Evolutionary conservation across 2,329 filamentous ascomycete genomes (phyloP).

Genomic region (Aspergillus piperis): DNA sequence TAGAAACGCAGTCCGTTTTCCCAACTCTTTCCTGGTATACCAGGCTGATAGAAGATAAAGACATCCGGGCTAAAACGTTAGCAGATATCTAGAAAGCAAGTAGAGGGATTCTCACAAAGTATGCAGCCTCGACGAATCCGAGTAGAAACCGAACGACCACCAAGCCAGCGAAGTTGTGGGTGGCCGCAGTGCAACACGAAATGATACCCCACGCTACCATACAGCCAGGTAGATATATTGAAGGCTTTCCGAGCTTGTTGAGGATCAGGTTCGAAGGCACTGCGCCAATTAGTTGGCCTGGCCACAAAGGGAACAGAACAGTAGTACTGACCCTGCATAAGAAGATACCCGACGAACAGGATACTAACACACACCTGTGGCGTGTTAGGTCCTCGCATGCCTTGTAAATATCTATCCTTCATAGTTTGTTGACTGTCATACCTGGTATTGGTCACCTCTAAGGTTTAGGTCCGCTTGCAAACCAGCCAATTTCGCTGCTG

Average conservation of each 20-base stretch:
- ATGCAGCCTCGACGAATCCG: conserved; percentile 43
- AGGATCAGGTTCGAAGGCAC: conserved; percentile 52
- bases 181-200: conserved; percentile 57
- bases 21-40: conserved; percentile 51
- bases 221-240: conserved; percentile 47
- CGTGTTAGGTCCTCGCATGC: conserved; percentile 19
- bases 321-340: conserved; percentile 36
- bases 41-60: conserved; percentile 48
- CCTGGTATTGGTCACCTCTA: conserved; percentile 12
- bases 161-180: conserved; percentile 38
- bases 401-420: not conserved
- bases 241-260: conserved; percentile 48
- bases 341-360: conserved; percentile 50
- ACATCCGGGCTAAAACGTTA: conserved; percentile 30
- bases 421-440: not conserved
- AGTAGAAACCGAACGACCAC: conserved; percentile 42
- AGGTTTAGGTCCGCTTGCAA: conserved; percentile 42
- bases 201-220: conserved; percentile 62
- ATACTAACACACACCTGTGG: conserved; percentile 48
- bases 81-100: too few relatives aligned
- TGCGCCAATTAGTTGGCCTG: not conserved
- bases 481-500: conserved; percentile 43
- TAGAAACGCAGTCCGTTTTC: conserved; percentile 49
- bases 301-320: not conserved
- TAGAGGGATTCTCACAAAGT: conserved; percentile 20